Evolutionary conservation across 768 basidiomycete species (phyloP).

Genomic region (Phlebiopsis flavidoalba): DNA sequence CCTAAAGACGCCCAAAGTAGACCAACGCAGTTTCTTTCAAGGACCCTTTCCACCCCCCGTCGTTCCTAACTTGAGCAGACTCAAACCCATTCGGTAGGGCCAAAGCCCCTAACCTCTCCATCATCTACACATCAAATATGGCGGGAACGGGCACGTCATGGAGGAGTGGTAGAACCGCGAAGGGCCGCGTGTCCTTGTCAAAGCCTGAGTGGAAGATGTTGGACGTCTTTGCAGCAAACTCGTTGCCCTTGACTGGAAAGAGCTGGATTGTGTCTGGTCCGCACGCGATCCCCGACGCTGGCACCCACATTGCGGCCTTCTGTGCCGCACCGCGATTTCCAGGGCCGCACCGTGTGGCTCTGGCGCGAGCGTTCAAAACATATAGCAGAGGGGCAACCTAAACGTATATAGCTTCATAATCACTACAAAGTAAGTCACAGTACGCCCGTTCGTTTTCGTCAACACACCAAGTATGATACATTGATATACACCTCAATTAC

Average conservation of each 20-base stretch:
- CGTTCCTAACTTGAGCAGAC: background rate
- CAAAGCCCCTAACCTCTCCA: background rate
- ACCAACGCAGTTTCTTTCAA: background rate
- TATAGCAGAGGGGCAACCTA: no score
- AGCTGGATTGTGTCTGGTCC: background rate
- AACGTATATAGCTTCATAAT: no score
- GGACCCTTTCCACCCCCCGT: background rate
- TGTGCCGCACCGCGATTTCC: slow-evolving; percentile 83
- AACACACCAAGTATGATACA: no score
- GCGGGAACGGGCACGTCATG: background rate
- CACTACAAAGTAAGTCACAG: no score
- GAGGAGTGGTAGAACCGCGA: background rate
- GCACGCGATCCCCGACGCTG: background rate
- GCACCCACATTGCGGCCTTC: no score
- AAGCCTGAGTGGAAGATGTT: background rate
- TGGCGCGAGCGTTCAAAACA: slow-evolving; percentile 75
- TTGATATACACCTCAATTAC: no score
- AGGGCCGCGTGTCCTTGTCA: background rate
- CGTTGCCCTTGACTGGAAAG: background rate
- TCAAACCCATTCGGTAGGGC: background rate
- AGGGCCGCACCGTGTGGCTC: slow-evolving; percentile 71
- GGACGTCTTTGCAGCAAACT: background rate
- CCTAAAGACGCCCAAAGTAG: background rate
- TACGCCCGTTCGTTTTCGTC: no score
- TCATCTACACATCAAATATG: background rate